phyloP scores from a whole-genome alignment of 208 protist species.

The Histomonas meleagridis region DNA sequence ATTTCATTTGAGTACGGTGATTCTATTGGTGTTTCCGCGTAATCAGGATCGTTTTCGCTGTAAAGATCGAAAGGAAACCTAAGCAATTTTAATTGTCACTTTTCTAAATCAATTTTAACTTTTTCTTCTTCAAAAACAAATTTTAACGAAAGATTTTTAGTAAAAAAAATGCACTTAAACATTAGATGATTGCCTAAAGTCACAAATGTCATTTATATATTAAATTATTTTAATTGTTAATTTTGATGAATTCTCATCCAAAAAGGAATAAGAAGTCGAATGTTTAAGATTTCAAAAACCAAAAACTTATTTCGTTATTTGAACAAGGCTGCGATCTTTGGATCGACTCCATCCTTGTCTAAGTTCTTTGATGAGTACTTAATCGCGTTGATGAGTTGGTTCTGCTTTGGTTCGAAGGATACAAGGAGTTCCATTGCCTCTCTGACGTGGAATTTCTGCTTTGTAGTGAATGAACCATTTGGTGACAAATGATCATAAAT shows the following conservation, averaged over 20 bases:
- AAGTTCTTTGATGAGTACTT: neutral
- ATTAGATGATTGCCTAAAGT: too few relatives aligned
- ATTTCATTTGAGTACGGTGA: neutral
- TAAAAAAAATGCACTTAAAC: too few relatives aligned
- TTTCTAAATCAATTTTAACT: too few relatives aligned
- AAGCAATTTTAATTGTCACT: neutral
- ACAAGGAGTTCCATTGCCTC: neutral
- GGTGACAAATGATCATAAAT: neutral
- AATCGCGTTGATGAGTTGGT: neutral
- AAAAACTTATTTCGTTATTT: too few relatives aligned
- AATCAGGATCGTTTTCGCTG: neutral
- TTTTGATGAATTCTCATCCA: too few relatives aligned
- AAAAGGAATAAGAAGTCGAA: too few relatives aligned
- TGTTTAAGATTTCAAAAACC: too few relatives aligned
- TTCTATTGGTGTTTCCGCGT: neutral
- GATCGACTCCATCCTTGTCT: neutral
- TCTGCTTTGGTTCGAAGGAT: neutral
- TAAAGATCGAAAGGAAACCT: neutral
- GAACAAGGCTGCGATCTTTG: too few relatives aligned
- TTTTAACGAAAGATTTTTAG: too few relatives aligned
- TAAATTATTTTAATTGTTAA: too few relatives aligned
- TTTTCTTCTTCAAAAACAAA: too few relatives aligned
- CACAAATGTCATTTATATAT: too few relatives aligned
- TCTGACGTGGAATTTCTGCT: neutral
- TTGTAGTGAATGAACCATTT: neutral